phyloP scores from a whole-genome alignment of 78 protist species.

The Dictyostelium discoideum region dicty_2.7 NC_007091.3:611001-611500 shows the following conservation, averaged over 20 bases:
- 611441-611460: neutral
- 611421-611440: neutral
- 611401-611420: neutral
- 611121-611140: conserved; percentile 59
- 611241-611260: neutral
- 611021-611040: conserved; percentile 66
- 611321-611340: neutral
- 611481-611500: neutral
- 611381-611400: neutral
- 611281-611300: conserved; percentile 16
- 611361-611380: neutral
- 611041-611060: conserved; percentile 52
- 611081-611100: conserved; percentile 47
- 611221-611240: neutral
- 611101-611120: conserved; percentile 53
- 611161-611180: neutral
- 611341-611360: neutral
- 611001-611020: conserved; percentile 30
- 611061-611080: conserved; percentile 55
- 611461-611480: neutral
- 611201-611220: too few relatives aligned
- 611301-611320: neutral
- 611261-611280: neutral
- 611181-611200: neutral
- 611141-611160: neutral